Base-by-base conservation (phyloP, 2,329 filamentous ascomycete species). In the Penicillium capsulatum region DNA sequence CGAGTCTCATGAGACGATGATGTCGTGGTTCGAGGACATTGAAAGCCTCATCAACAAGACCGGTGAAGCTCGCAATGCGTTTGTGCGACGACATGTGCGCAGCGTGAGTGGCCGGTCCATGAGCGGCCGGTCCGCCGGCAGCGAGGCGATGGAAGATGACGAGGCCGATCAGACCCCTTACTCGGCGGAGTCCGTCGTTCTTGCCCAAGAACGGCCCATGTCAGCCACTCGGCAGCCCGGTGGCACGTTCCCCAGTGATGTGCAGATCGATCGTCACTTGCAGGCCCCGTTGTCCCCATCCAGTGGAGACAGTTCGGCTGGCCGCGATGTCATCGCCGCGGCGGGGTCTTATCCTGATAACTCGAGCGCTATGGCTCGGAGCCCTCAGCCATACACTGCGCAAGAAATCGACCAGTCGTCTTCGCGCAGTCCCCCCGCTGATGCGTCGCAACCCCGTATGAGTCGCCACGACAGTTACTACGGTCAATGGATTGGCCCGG, bases 11-110 rank as follows among this genome's bases (percentile, higher is more conserved):
- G 91, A 97, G 54, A 96, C 90, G 10, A 96, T 97, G 91, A 81
- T 94, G 72, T 88, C 89, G 31, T 98, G 92, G 81, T 97, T 89
- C 63, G 84, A 92, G 38, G 91, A 95, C 57, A 91, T 98, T 63
- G 89, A 91, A 64, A 81, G 78, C 29, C 72, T 98, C 47, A 96
- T 87, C 4, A 89, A 94, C 63, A 90, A 86, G 66, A 85, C 84
- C 16, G 85, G 88, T 17, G 87, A 94, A 63, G 90, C 94, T 59
- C 84, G 90, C 28, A 86, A 80, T 63, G 86, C 86, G 17, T 96
- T 92, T 61, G 87, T 96, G 4, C 84, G 90, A 30, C 86, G 80
- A 45, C 89, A 94, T 60, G 81, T 84, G 26, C 79, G 89, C 38
- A 91, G 83, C 58, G 66, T 86, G 42, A 94, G 86, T 61, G 81